A percentile compares a stretch with the other conserved stretches of the same genome.
Evolutionary conservation across 140 eudicot genomes (phyloP).

Genomic region (Bidens hawaiensis): DNA sequence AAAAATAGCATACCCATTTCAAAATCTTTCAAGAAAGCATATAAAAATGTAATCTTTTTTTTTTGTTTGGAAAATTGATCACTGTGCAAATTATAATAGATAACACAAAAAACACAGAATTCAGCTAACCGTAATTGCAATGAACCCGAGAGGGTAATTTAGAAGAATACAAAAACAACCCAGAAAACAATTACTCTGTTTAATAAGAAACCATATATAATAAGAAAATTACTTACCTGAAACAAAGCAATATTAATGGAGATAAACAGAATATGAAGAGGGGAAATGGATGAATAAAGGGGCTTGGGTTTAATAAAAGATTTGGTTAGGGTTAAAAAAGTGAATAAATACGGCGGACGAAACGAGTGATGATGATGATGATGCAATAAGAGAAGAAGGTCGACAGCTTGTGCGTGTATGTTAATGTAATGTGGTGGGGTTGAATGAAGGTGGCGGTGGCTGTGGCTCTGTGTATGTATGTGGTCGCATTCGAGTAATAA

Average conservation of each 20-base stretch:
- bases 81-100: background rate
- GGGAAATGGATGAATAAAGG: slow-evolving; percentile 14
- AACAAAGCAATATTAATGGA: slow-evolving; percentile 7
- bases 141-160: slow-evolving; percentile 1
- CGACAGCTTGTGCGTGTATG: background rate
- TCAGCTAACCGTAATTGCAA: slow-evolving; percentile 19
- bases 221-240: slow-evolving; percentile 25
- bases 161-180: background rate
- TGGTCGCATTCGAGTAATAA: background rate
- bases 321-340: background rate
- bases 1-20: slow-evolving; percentile 3
- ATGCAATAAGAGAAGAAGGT: background rate
- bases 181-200: slow-evolving; percentile 3
- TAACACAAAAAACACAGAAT: slow-evolving; percentile 28
- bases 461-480: background rate
- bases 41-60: background rate
- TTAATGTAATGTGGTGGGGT: no score
- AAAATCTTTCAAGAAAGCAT: slow-evolving; percentile 15
- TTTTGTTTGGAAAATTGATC: background rate
- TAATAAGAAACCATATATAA: background rate
- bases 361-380: background rate
- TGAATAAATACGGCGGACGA: background rate
- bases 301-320: background rate
- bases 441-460: no score
- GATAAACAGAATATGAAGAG: background rate